These are phyloP conservation scores for Podospora didyma DNA, from an alignment of 495 filamentous ascomycete species.

Conservation along the genomic window DNA sequence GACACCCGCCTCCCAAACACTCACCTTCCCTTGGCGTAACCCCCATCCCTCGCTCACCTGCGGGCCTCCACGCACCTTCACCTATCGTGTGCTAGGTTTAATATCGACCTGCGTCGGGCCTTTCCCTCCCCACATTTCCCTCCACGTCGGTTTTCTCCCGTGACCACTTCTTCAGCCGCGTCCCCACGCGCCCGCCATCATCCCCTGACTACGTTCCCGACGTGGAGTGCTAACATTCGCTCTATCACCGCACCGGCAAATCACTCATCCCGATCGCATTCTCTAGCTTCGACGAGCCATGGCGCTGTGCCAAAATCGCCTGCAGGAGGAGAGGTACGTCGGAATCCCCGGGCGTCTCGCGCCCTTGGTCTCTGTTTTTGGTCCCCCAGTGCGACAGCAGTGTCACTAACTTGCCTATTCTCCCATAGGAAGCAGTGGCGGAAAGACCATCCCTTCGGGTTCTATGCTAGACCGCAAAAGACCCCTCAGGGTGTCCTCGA, in stretches of 20 bases:
- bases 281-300: constrained; percentile 41
- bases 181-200: constrained; percentile 18
- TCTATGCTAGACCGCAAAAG: constrained; percentile 85
- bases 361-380: neutral
- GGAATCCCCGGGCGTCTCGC: neutral
- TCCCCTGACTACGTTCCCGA: constrained; percentile 7
- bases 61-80: neutral
- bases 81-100: constrained; percentile 5
- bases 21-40: neutral
- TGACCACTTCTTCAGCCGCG: constrained; percentile 18
- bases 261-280: neutral
- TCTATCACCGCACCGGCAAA: neutral
- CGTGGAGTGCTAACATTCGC: neutral
- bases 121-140: constrained; percentile 14
- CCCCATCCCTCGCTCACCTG: neutral
- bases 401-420: constrained; percentile 13
- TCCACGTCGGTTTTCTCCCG: constrained; percentile 7
- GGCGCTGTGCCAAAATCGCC: constrained; percentile 83
- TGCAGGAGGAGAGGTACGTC: constrained; percentile 84
- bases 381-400: constrained; percentile 1
- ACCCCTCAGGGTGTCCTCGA: constrained; percentile 79
- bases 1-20: neutral
- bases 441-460: constrained; percentile 94
- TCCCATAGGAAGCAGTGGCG: constrained; percentile 85
- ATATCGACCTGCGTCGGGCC: constrained; percentile 16